Evolutionary conservation across 495 filamentous ascomycete genomes (phyloP).

Genomic region (Achaetomiella virescens): DNA sequence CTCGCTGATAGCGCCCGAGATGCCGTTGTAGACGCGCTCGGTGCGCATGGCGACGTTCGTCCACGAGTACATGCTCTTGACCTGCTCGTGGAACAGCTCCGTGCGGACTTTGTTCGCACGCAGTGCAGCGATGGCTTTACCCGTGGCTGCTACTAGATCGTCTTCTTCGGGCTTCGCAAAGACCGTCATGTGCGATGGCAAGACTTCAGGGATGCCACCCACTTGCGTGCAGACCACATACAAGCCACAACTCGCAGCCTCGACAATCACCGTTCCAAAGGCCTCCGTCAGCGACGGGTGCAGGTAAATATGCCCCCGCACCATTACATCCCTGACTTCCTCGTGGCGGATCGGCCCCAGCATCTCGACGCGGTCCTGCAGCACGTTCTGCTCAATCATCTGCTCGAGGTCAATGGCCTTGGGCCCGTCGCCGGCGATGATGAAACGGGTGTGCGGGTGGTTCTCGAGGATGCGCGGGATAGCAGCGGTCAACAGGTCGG

Average conservation of each 20-base stretch:
- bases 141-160: slow-evolving; percentile 77
- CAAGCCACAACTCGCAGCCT: slow-evolving; percentile 89
- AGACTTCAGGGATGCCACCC: slow-evolving; percentile 91
- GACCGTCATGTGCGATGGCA: slow-evolving; percentile 89
- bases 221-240: slow-evolving; percentile 97
- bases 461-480: slow-evolving; percentile 85
- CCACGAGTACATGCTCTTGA: slow-evolving; percentile 98
- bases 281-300: slow-evolving; percentile 94
- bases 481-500: slow-evolving; percentile 86
- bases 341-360: slow-evolving; percentile 89
- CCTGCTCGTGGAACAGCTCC: slow-evolving; percentile 90
- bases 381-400: slow-evolving; percentile 92
- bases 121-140: slow-evolving; percentile 70
- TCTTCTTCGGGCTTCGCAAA: slow-evolving; percentile 92
- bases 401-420: slow-evolving; percentile 97
- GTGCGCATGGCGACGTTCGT: slow-evolving; percentile 88
- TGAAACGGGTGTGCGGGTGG: slow-evolving; percentile 91
- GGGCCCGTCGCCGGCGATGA: slow-evolving; percentile 90
- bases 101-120: slow-evolving; percentile 81
- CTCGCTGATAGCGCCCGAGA: slow-evolving; percentile 73
- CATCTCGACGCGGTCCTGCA: slow-evolving; percentile 90
- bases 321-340: slow-evolving; percentile 97
- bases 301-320: slow-evolving; percentile 91
- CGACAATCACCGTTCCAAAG: slow-evolving; percentile 95
- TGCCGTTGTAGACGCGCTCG: slow-evolving; percentile 90